phyloP scores from a whole-genome alignment of 805 yeast genomes.

The Ogataea pignaliae region DNA sequence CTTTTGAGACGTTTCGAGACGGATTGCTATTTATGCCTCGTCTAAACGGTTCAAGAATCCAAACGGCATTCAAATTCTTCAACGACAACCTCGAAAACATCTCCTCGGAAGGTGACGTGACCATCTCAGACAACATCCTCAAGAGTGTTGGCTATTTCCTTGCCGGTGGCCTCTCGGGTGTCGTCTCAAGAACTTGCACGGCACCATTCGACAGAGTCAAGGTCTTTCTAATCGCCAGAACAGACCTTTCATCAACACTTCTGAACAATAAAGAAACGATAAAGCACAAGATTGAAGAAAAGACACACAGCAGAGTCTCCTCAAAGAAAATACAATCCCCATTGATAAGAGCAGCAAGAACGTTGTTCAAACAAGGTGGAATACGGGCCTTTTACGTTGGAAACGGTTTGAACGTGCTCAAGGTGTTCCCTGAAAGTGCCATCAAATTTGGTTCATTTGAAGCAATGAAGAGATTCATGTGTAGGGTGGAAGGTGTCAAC shows the following conservation, averaged over 20 bases:
- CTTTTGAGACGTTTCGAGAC: conserved; percentile 83
- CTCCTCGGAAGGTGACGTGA: conserved; percentile 89
- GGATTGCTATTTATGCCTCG: conserved; percentile 81
- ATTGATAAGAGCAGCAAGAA: conserved; percentile 70
- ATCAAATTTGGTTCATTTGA: conserved; percentile 97
- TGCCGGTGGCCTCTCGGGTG: conserved; percentile 96
- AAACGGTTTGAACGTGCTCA: conserved; percentile 86
- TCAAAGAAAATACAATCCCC: conserved; percentile 61
- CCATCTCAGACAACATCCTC: conserved; percentile 70
- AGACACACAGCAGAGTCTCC: conserved; percentile 38
- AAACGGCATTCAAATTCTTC: conserved; percentile 77
- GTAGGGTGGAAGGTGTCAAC: conserved; percentile 68
- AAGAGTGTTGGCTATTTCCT: conserved; percentile 87
- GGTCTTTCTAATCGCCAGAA: conserved; percentile 88
- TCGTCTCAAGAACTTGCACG: conserved; percentile 90
- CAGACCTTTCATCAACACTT: conserved; percentile 70
- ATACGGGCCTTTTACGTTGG: conserved; percentile 87
- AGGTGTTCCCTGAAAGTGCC: conserved; percentile 95
- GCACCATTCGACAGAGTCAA: conserved; percentile 96
- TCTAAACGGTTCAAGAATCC: conserved; percentile 65
- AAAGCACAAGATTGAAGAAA: conserved; percentile 29
- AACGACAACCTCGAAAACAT: conserved; percentile 73
- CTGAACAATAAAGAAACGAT: conserved; percentile 48
- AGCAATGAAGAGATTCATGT: conserved; percentile 69
- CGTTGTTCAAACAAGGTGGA: conserved; percentile 87